Percentiles rank a stretch among this genome's conserved stretches.
Conservation (phyloP, 345 rosid species). For the Eucalyptus fibrosa region DNA sequence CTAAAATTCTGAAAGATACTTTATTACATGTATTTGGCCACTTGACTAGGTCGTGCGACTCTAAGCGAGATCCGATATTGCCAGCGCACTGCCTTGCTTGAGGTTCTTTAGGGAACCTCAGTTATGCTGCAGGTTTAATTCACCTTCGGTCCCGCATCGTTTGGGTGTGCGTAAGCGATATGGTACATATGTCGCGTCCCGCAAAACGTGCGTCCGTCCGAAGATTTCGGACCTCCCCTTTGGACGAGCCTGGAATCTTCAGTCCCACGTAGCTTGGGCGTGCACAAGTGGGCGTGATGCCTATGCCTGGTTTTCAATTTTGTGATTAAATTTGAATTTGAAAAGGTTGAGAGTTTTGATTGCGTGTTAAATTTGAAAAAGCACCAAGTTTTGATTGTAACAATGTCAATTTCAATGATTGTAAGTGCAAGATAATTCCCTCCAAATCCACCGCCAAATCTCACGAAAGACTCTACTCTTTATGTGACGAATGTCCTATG, state of each 20-base stretch:
- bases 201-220: rapidly evolving
- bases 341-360: background rate
- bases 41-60: background rate
- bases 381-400: background rate
- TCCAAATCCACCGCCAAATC: background rate
- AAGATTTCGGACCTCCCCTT: background rate
- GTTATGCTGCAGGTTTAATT: background rate
- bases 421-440: background rate
- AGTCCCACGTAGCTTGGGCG: background rate
- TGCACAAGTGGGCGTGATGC: background rate
- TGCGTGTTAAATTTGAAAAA: background rate
- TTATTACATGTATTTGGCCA: background rate
- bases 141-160: background rate
- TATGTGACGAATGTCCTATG: background rate
- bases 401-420: background rate
- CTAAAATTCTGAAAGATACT: background rate
- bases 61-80: background rate
- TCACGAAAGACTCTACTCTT: background rate
- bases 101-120: background rate
- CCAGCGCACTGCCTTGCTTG: background rate
- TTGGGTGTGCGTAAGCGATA: background rate
- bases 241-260: too few relatives aligned
- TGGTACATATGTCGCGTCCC: background rate
- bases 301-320: background rate
- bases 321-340: background rate